These are phyloP conservation scores for Xylaria cubensis DNA, from an alignment of 495 filamentous ascomycete genomes.

Conservation along the genomic window DNA sequence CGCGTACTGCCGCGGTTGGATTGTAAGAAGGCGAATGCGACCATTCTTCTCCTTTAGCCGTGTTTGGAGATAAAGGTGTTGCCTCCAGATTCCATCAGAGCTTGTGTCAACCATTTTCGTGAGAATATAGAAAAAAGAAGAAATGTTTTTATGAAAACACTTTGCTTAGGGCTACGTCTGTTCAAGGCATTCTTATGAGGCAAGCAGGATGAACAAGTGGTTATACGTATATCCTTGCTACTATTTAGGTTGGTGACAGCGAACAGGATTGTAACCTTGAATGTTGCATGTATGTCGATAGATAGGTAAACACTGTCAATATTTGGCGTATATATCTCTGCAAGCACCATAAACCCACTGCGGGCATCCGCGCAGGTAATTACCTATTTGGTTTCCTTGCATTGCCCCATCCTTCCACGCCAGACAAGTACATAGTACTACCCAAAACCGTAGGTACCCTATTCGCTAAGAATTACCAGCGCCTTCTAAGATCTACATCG, in stretches of 20 bases:
- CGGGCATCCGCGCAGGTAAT: background rate
- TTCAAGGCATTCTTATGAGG: background rate
- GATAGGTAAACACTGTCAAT: background rate
- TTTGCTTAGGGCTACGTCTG: background rate
- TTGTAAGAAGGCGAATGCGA: constrained; percentile 29
- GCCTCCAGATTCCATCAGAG: constrained; percentile 19
- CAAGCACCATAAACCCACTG: background rate
- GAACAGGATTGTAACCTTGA: background rate
- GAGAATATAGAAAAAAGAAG: background rate
- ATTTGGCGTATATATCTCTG: background rate
- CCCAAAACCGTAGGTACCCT: background rate
- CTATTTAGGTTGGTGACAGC: too few relatives aligned
- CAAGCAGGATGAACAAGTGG: background rate
- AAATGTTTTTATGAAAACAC: background rate
- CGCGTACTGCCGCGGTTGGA: constrained; percentile 25
- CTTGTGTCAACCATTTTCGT: constrained; percentile 8
- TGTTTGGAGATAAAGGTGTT: constrained; percentile 29
- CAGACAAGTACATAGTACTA: background rate
- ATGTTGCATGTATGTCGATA: background rate
- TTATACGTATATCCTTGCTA: background rate
- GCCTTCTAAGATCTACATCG: background rate
- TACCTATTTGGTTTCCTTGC: background rate
- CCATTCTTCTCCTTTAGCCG: constrained; percentile 26
- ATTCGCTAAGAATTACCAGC: background rate
- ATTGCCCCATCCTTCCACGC: constrained; percentile 10